Evolutionary conservation across 1,284 basidiomycete genomes (phyloP), one percentile per base, ranked within the genome.

Genomic region (Ganoderma lucidum): DNA sequence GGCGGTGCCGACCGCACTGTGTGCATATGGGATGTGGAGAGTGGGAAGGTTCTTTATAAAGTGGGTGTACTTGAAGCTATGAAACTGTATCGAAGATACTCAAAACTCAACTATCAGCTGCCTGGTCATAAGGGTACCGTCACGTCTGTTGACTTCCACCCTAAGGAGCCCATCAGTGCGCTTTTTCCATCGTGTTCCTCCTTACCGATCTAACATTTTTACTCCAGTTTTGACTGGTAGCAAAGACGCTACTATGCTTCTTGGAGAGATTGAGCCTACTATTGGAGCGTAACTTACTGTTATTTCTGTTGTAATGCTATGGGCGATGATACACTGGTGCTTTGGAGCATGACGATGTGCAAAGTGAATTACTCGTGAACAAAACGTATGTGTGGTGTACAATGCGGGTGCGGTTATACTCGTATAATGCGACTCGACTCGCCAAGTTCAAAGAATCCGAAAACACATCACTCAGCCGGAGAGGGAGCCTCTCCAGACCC

Each of bases 111-210:
- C 30, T 69, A 62, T 66, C 70, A 95, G 93, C 86, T 98, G 64
- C 96, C 96, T 48, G 96, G 96, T 15, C 96, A 98, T 80, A 97
- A 95, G 81, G 96, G 96, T 15, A 96, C 96, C 0, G 96, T 97
- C 9, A 96, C 94, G 0, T 84, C 92, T 17, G 95, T 96, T 0
- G 96, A 96, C 77, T 96, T 96, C 83, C 95, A 96, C 78, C 93
- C 94, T 19, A 94, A 91, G 78, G 96, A 98, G 78, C 96, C 96
- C 19, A 96, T 98, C 80, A 89, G 94, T 93, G 79, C 73, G 90
- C 83, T 14, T 53, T 44, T n/a, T 62, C 62, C 42, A 67, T 53
- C 30, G 56, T 17, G 44, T 61, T 23, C 61, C 68, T 35, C 64
- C 37, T 8, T 44, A n/a, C 23, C 5, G 23, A 42, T 17, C 59